Evolutionary conservation across 2,329 filamentous ascomycete species (phyloP).

Genomic region (Diaporthe sp.): DNA sequence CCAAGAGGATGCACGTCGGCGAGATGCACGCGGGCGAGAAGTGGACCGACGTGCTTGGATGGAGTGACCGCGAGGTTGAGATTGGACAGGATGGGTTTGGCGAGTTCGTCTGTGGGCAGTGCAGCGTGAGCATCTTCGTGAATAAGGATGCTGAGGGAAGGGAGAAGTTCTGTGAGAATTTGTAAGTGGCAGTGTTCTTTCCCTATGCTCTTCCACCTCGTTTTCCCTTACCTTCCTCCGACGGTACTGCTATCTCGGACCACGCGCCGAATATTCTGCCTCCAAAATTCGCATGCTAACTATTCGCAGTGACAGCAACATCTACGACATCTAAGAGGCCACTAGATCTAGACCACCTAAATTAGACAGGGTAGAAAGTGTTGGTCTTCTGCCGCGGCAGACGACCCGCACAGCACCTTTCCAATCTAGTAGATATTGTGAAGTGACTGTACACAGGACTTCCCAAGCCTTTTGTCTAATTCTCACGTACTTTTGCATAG

Average conservation of each 20-base stretch:
- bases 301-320: slow-evolving; percentile 47
- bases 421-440: not conserved
- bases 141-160: slow-evolving; percentile 66
- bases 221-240: accelerated
- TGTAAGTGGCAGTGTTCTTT: slow-evolving; percentile 52
- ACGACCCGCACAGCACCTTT: not conserved
- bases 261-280: accelerated
- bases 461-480: not conserved
- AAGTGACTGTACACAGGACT: not conserved
- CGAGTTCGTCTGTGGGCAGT: slow-evolving; percentile 67
- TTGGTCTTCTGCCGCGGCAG: no score
- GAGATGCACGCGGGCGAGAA: slow-evolving; percentile 69
- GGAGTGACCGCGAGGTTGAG: slow-evolving; percentile 66
- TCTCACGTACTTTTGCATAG: not conserved
- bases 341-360: not conserved
- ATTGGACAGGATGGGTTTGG: slow-evolving; percentile 75
- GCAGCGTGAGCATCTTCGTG: slow-evolving; percentile 73
- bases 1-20: slow-evolving; percentile 76
- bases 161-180: slow-evolving; percentile 56
- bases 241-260: not conserved
- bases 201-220: not conserved
- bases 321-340: slow-evolving; percentile 46
- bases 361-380: not conserved
- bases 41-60: slow-evolving; percentile 75
- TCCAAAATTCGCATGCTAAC: not conserved